Evolutionary conservation across 2,329 filamentous ascomycete species (phyloP).

Genomic region (Calonectria honghensis): DNA sequence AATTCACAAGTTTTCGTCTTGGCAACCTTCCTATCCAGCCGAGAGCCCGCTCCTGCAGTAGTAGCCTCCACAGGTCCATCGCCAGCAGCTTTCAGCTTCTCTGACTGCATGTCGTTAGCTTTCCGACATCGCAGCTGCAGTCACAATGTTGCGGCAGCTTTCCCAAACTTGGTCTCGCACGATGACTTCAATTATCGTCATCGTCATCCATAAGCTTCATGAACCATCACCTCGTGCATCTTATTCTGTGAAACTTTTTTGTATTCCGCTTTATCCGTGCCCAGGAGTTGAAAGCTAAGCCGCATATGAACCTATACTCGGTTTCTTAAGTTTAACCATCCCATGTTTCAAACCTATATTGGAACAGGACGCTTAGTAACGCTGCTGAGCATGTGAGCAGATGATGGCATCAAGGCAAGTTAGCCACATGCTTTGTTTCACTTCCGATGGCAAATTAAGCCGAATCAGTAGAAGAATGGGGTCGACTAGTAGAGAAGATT

Average conservation of each 20-base stretch:
- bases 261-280: neutral
- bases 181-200: neutral
- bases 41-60: neutral
- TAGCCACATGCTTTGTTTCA: neutral
- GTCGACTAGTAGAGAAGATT: too few relatives aligned
- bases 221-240: neutral
- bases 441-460: neutral
- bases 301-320: neutral
- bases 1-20: neutral
- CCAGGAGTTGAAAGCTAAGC: neutral
- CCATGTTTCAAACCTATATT: neutral
- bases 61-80: neutral
- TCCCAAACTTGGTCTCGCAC: neutral
- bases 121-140: constrained; percentile 7
- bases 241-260: neutral
- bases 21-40: neutral
- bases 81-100: constrained; percentile 1
- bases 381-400: neutral
- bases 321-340: neutral
- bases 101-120: neutral
- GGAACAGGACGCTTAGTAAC: neutral
- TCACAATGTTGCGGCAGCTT: neutral
- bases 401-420: neutral
- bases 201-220: neutral
- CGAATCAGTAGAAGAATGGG: neutral